Conservation (phyloP, 2,329 filamentous ascomycete genomes). For the Cladorrhinum sp. region DNA sequence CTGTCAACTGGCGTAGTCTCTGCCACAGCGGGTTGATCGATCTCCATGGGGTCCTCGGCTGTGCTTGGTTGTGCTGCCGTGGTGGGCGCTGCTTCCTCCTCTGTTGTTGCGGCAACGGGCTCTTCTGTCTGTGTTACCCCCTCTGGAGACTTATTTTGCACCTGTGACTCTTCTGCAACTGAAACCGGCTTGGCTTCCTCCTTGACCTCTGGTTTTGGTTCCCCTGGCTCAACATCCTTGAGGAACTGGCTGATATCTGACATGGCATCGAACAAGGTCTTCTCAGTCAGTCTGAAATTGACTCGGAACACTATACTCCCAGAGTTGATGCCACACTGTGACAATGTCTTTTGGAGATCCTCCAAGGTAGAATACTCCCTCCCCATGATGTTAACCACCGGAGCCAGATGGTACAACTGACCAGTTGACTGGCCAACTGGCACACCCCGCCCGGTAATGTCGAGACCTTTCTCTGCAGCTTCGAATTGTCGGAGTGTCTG, state of each 20-base stretch:
- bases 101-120: slow-evolving; percentile 3
- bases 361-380: slow-evolving; percentile 72
- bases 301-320: slow-evolving; percentile 78
- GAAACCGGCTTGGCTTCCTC: slow-evolving; percentile 14
- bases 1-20: slow-evolving; percentile 22
- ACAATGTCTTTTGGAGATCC: slow-evolving; percentile 85
- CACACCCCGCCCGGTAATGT: slow-evolving; percentile 81
- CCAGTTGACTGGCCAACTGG: slow-evolving; percentile 63
- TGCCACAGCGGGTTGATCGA: slow-evolving; percentile 17
- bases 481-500: slow-evolving; percentile 87
- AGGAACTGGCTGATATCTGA: slow-evolving; percentile 75
- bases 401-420: slow-evolving; percentile 82
- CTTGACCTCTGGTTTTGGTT: slow-evolving; percentile 20
- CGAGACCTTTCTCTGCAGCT: slow-evolving; percentile 60
- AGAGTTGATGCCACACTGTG: slow-evolving; percentile 80
- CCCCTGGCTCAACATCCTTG: slow-evolving; percentile 42
- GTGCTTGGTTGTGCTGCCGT: neutral
- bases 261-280: slow-evolving; percentile 83
- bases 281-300: slow-evolving; percentile 70
- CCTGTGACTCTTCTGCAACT: slow-evolving; percentile 14
- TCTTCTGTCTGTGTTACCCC: slow-evolving; percentile 14
- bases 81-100: neutral
- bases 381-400: slow-evolving; percentile 79
- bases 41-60: slow-evolving; percentile 17
- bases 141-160: slow-evolving; percentile 14